Base-by-base conservation (phyloP, 306 rosid species). In the Rosa rugosa region DNA sequence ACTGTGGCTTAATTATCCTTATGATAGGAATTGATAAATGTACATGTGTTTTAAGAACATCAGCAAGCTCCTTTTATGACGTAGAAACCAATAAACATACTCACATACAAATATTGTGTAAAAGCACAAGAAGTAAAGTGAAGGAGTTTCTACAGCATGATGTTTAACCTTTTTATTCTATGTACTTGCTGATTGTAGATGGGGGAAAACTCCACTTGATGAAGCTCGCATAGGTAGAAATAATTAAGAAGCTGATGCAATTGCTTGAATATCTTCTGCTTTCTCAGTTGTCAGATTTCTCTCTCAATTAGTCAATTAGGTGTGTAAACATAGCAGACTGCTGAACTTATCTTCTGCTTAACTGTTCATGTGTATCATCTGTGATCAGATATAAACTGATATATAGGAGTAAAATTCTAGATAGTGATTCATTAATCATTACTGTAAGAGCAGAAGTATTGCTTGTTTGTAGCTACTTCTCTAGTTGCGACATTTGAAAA, bases 181-280 rank as follows among this genome's bases (percentile, higher is more conserved):
- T 36, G 46, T 17, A 17, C 31, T 69, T 83, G 17, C 20, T 81
- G 45, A 47, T 75, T 83, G 83, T 82, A 91, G 96, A 71, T 91
- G 90, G 96, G 93, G 93, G n/a, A 87, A 82, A 56, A 89, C 91
- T 72, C 90, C 96, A 12, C 78, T 91, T 60, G 91, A 89, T 69
- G 93, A 87, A 77, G 90, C 90, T 69, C 86, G 76, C 45, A 80
- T 75, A 0, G 80, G 88, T 8, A 93, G 91, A 80, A 78, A 87
- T 79, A n/a, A n/a, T n/a, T n/a, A 85, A 73, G 85, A 85, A 81
- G 38, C 72, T 89, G 79, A 79, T 89, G 74, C 82, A 84, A 82
- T 76, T 89, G 80, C 88, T 91, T 18, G 88, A 91, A 75, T 31
- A 2, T 81, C 57, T 72, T n/a, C n/a, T n/a, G n/a, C 36, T 77